Base-by-base conservation (phyloP, 164 flowering plant genomes). In the Aristolochia contorta region DNA sequence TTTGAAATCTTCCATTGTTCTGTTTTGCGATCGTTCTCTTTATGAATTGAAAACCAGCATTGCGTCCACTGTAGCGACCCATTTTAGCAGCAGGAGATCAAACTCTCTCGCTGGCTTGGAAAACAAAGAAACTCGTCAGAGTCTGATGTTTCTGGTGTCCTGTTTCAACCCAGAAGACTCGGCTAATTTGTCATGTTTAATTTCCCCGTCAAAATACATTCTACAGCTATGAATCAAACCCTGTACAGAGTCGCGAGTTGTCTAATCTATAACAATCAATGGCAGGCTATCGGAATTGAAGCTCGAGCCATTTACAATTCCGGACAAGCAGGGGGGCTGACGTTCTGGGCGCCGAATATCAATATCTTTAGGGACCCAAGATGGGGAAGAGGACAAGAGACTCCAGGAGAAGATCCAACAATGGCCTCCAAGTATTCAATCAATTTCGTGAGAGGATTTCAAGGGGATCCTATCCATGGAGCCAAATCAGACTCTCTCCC, bases 231-330 rank as follows among this genome's bases (percentile, higher is more conserved):
- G 33, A 32, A 32, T 7, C 7, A 32, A 7, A 32, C 33, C 33
- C 33, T 32, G 33, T 32, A 32, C 33, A 32, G 33, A 32, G 33
- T 32, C 51, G 12, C 16, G 51, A 48, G 51, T n/a, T 15, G 3
- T 48, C n/a, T 48, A 37, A 37, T 37, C 5, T 37, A 21, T 9
- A 52, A 52, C 14, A 7, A 23, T 53, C 32, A 27, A 53, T 53
- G 27, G 33, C 58, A 90, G 92, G 89, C 76, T 21, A 79, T 80
- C 48, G 30, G 30, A 27, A 27, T 27, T 27, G 30, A 27, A 27
- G 30, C 30, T 27, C 30, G 30, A 27, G 30, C 30, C 30, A 2
- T 27, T 27, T 27, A 27, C 30, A 27, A 55, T 32, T 14, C 23
- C 3, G 37, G 32, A 32, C 33, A 32, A 8, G 18, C 12, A 33